phyloP scores from a whole-genome alignment of 2,329 filamentous ascomycete species.

The Aspergillus glaucus region DNA sequence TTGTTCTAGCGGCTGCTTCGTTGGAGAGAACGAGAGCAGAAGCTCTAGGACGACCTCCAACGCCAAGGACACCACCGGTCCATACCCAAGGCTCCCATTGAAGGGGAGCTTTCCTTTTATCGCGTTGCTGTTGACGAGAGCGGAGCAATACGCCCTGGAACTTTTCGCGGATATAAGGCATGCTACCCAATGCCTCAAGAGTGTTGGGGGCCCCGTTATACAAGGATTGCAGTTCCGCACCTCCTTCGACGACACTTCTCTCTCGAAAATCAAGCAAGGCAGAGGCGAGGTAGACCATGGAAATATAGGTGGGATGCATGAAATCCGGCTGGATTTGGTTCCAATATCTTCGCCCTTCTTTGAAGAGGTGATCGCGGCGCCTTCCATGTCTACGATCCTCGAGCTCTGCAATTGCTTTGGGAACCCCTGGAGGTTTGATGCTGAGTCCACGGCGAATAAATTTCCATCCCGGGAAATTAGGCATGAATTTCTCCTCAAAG shows the following conservation, averaged over 20 bases:
- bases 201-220: slow-evolving; percentile 30
- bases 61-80: slow-evolving; percentile 30
- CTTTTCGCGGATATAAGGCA: slow-evolving; percentile 37
- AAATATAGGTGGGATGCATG: slow-evolving; percentile 39
- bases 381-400: slow-evolving; percentile 20
- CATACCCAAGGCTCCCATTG: slow-evolving; percentile 20
- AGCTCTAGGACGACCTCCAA: slow-evolving; percentile 17
- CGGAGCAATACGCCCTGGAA: slow-evolving; percentile 38
- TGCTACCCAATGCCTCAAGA: slow-evolving; percentile 27
- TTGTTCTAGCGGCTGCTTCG: background rate
- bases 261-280: slow-evolving; percentile 32
- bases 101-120: slow-evolving; percentile 9
- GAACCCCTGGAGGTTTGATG: slow-evolving; percentile 22
- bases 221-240: slow-evolving; percentile 22
- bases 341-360: slow-evolving; percentile 27
- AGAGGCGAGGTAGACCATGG: slow-evolving; percentile 39
- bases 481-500: slow-evolving; percentile 74
- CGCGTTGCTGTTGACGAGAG: slow-evolving; percentile 19
- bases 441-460: slow-evolving; percentile 29
- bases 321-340: slow-evolving; percentile 32
- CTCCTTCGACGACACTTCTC: slow-evolving; percentile 29
- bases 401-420: slow-evolving; percentile 25
- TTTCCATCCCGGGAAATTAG: slow-evolving; percentile 69
- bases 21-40: background rate
- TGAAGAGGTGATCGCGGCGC: slow-evolving; percentile 24